Base-by-base conservation (phyloP, 768 basidiomycete genomes). In the Hericium coralloides region DNA sequence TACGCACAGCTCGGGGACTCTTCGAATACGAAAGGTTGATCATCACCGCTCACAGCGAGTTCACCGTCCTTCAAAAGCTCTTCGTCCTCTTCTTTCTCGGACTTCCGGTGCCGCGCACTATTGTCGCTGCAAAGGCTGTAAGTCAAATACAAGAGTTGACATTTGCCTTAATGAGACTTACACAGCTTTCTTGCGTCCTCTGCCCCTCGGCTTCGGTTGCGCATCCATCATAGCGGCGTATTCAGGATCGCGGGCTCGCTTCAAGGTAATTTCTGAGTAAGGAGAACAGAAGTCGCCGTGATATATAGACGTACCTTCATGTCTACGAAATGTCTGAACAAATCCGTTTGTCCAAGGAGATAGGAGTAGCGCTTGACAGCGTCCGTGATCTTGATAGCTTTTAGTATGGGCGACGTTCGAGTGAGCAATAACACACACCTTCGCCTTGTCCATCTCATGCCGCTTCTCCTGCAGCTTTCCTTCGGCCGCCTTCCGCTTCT, bases 251-350 rank as follows among this genome's bases (percentile, higher is more conserved):
- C 92, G 85, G 43, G 90, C 83, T 73, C 89, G 95, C 68, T 17
- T 20, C 3, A 52, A 58, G 52, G 41, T 7, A 15, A 7, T 41
- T 23, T 4, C 12, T 18, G 17, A 15, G 23, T 17, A n/a, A 15
- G 0, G 25, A 36, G 12, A 38, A 14, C 14, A 5, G 9, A 31
- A 31, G 26, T 31, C 26, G 4, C 20, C 10, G 26, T 31, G 38
- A 37, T 18, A 15, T 38, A 52, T 10, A 41, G 53, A 60, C 76
- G 25, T 20, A 89, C 92, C 81, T 97, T 97, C 71, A 98, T 87
- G 68, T 98, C 93, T 7, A 98, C 91, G 67, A 98, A 98, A 70
- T 98, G 95, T 64, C 93, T 92, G 78, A 99, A 99, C 18, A 98
- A 78, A 62, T 98, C 97, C 0, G 95, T 98, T 69, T 99, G 95